Evolutionary conservation across 441 rosid genomes (phyloP).

Genomic region (Erodium trifolium): DNA sequence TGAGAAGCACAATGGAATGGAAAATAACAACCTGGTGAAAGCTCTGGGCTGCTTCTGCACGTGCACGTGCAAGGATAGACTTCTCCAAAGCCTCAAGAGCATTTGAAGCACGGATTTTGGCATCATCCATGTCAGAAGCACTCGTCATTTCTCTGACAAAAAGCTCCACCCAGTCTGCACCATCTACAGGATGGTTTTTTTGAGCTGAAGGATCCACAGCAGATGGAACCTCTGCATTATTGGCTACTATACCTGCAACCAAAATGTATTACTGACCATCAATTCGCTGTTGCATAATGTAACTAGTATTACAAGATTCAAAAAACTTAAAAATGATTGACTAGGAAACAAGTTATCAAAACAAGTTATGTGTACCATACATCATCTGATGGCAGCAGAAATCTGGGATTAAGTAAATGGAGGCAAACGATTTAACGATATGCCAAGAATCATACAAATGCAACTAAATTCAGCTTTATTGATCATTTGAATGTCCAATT

Average conservation of each 20-base stretch:
- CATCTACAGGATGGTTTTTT: constrained; percentile 28
- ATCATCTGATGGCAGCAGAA: background rate
- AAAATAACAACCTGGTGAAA: constrained; percentile 44
- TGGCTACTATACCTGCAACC: constrained; percentile 26
- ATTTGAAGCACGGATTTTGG: constrained; percentile 76
- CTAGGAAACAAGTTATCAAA: background rate
- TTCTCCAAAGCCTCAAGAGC: constrained; percentile 76
- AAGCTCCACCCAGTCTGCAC: constrained; percentile 60
- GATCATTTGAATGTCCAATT: background rate
- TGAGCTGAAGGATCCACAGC: constrained; percentile 31
- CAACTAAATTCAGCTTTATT: background rate
- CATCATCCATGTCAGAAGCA: constrained; percentile 77
- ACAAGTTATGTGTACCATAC: background rate
- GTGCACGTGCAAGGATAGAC: constrained; percentile 58
- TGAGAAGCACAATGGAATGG: background rate
- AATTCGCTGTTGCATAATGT: constrained; percentile 3
- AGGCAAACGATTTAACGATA: background rate
- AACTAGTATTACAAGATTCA: background rate
- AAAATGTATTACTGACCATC: constrained; percentile 7
- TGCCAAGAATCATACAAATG: background rate
- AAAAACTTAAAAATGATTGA: background rate
- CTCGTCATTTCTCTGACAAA: constrained; percentile 76
- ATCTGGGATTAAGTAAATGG: background rate
- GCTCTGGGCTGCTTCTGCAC: constrained; percentile 49
- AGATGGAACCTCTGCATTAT: constrained; percentile 30